A percentile compares a stretch with the other conserved stretches of the same genome.
Conservation (phyloP, 1,284 basidiomycete species). For the Ganoderma lingzhi region DNA sequence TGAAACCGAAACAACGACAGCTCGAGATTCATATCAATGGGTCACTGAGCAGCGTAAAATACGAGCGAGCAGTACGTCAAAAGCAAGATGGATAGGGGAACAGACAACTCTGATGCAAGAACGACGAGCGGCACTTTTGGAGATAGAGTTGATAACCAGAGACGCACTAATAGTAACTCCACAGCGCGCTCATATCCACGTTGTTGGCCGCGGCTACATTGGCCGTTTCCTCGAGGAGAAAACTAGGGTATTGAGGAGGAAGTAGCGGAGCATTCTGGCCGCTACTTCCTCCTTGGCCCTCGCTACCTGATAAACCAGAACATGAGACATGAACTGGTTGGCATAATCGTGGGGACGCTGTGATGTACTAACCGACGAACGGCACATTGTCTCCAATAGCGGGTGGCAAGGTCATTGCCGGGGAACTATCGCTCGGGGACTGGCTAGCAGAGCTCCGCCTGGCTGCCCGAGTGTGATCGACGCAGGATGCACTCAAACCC, state of each 20-base stretch:
- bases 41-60: not conserved
- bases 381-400: not conserved
- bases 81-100: not conserved
- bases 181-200: not conserved
- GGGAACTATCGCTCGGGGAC: not conserved
- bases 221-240: not conserved
- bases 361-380: not conserved
- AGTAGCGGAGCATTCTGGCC: not conserved
- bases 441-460: not conserved
- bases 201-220: not conserved
- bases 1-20: not conserved
- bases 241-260: not conserved
- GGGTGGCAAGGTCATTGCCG: not conserved
- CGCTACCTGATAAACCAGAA: not conserved
- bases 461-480: not conserved
- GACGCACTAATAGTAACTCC: not conserved
- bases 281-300: not conserved
- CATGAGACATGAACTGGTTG: not conserved
- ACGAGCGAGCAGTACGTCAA: not conserved
- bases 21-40: not conserved
- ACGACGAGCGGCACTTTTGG: not conserved
- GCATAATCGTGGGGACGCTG: not conserved
- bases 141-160: not conserved
- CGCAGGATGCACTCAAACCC: not conserved
- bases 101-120: not conserved